Base-by-base conservation (phyloP, 2,329 filamentous ascomycete genomes). In the Talaromyces sp. region DNA sequence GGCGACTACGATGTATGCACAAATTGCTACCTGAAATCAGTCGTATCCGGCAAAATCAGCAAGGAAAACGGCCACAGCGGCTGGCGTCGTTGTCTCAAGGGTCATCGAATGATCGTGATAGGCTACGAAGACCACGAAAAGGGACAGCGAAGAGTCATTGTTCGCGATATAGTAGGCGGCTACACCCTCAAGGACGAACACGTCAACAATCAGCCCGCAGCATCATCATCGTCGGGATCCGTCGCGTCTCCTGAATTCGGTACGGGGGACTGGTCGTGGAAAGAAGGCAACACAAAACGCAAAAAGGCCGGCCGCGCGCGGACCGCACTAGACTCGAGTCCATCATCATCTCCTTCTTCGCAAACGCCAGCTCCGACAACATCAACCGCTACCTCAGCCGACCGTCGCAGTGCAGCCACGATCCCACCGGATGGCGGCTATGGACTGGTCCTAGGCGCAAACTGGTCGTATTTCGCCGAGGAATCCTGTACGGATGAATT, bases 1-100 rank as follows among this genome's bases (percentile, higher is more conserved):
- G 93, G 93, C n/a, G 90, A 96, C 75, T 96, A 95, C 75, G 92
- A 97, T 70, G 86, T 97, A 57, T 97, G 93, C 78, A 83, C 83
- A 19, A 81, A 84, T 3, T 97, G 93, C 81, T 97, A 97, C 76
- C 80, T 84, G 59, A 85, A 84, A 56, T 83, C 93, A 8, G 85
- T 90, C 1, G 78, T 82, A 1, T 84, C 84, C 0, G 84, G 86
- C 9, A 87, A 86, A 54, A 88, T 97, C 67, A 88, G 86, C 63
- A 80, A 82, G 19, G 90, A 93, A 67, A 93, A 97, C 69, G 93
- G 93, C 0, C 83, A 87, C 4, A 84, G 83, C 11, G 93, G 93
- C 3, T 97, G 94, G 94, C 85, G 93, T 11, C 85, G 93, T 58
- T 98, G 94, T 74, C 83, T 89, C 0, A 83, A 85, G 49, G 90